phyloP scores from a whole-genome alignment of 2,329 filamentous ascomycete genomes.

The Tolypocladium paradoxum region DNA sequence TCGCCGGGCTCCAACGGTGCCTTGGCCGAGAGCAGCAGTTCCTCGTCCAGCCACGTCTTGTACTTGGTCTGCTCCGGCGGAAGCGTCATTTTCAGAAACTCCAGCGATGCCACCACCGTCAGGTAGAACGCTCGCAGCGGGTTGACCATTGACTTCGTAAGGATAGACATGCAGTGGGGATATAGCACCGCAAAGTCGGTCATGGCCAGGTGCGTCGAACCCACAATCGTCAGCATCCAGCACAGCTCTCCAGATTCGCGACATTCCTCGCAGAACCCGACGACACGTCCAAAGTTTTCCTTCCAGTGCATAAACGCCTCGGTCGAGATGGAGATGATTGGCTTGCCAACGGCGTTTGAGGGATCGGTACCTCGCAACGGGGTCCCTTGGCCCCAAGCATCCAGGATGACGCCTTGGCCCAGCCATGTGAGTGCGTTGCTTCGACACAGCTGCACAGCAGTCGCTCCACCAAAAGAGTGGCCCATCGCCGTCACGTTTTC shows the following conservation, averaged over 20 bases:
- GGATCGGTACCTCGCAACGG: slow-evolving; percentile 31
- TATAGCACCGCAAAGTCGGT: slow-evolving; percentile 58
- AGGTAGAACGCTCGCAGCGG: slow-evolving; percentile 51
- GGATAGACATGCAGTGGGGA: slow-evolving; percentile 42
- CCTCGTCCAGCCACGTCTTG: slow-evolving; percentile 42
- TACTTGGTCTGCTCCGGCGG: slow-evolving; percentile 35
- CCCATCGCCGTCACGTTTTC: slow-evolving; percentile 50
- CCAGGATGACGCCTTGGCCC: slow-evolving; percentile 54
- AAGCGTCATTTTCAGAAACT: slow-evolving; percentile 47
- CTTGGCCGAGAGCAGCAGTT: slow-evolving; percentile 32
- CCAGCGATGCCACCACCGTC: slow-evolving; percentile 50
- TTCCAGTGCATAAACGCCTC: slow-evolving; percentile 65
- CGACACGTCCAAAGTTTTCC: slow-evolving; percentile 48
- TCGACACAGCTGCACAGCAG: slow-evolving; percentile 48
- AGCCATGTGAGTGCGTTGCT: slow-evolving; percentile 43
- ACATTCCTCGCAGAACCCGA: slow-evolving; percentile 45
- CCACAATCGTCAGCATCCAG: slow-evolving; percentile 42
- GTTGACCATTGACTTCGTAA: slow-evolving; percentile 54
- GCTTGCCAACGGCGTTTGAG: slow-evolving; percentile 34
- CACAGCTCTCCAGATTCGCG: slow-evolving; percentile 31
- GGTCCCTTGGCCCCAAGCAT: slow-evolving; percentile 49
- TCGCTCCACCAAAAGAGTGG: slow-evolving; percentile 58
- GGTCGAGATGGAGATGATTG: slow-evolving; percentile 52
- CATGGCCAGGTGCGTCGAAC: slow-evolving; percentile 55
- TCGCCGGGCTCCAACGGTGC: slow-evolving; percentile 26